Base-by-base conservation (phyloP, 768 basidiomycete species). In the Phaffia australis region DNA sequence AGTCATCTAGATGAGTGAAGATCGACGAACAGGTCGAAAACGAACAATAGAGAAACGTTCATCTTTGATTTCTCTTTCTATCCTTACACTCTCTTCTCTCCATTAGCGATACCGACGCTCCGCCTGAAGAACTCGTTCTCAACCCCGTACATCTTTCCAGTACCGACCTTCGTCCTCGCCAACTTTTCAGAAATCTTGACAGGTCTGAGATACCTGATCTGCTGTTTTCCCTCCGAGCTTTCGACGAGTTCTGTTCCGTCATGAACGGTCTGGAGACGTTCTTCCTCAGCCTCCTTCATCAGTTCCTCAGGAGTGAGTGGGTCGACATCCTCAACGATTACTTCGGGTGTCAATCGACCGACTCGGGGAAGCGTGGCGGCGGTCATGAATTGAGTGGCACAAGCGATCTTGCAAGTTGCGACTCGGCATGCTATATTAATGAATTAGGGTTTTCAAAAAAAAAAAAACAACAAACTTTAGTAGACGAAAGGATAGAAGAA, bases 241-340 rank as follows among this genome's bases (percentile, higher is more conserved):
- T 42, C 35, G 35, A 42, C 35, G 11, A 42, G 35, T 42, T 42
- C 35, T 11, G 35, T 42, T 42, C 35, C 35, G 11, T 42, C 35
- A 42, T 42, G 35, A 42, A 42, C 35, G 35, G 35, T 42, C 35
- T 42, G 35, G 35, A 42, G 35, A 46, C n/a, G 27, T 49, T 25
- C 46, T 49, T 60, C 59, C 46, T 8, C 11, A 27, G 49, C 47
- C 23, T 59, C 56, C 32, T 57, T 59, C 47, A 35, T 25, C 21
- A 65, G 5, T 32, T 65, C 57, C 47, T 57, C 32, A 42, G 58
- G 50, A 15, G 58, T 46, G 50, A 60, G 64, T 25, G 64, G 64
- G 9, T 29, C 51, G 1, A 65, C 35, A n/a, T 60, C 59, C 23
- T 60, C 59, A 46, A 60, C 30, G 4, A 29, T 49, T 5, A 60